Evolutionary conservation across 495 filamentous ascomycete genomes (phyloP).

Genomic region (Evernia prunastri): DNA sequence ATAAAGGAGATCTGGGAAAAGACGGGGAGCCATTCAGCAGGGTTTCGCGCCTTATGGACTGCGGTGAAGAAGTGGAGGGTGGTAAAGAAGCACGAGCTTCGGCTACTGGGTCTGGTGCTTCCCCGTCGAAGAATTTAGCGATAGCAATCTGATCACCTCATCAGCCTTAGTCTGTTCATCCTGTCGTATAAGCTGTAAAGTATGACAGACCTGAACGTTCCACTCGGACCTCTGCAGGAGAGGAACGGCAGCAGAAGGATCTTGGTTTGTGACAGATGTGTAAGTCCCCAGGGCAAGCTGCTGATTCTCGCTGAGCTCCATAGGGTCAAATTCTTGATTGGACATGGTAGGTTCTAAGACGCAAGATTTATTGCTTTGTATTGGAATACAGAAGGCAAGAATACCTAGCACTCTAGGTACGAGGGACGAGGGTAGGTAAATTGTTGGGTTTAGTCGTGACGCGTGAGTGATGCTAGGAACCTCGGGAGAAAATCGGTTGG

Average conservation of each 20-base stretch:
- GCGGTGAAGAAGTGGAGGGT: slow-evolving; percentile 46
- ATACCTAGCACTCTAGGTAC: too few species aligned
- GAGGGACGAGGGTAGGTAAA: too few species aligned
- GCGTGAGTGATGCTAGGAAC: too few species aligned
- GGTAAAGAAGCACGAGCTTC: slow-evolving; percentile 61
- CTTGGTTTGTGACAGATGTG: slow-evolving; percentile 79
- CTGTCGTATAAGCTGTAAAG: neutral
- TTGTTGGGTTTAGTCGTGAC: neutral
- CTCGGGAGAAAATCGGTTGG: neutral
- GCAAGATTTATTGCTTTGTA: neutral
- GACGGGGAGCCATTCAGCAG: slow-evolving; percentile 53
- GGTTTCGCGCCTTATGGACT: slow-evolving; percentile 59
- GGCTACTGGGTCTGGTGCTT: slow-evolving; percentile 73
- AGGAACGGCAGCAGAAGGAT: slow-evolving; percentile 67
- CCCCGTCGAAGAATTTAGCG: slow-evolving; percentile 95
- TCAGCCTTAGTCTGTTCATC: neutral
- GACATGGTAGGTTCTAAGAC: slow-evolving; percentile 17
- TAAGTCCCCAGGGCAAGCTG: slow-evolving; percentile 79
- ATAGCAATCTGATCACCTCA: slow-evolving; percentile 67
- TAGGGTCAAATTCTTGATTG: slow-evolving; percentile 50
- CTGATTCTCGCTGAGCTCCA: slow-evolving; percentile 66
- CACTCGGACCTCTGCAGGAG: slow-evolving; percentile 81
- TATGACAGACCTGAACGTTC: slow-evolving; percentile 74
- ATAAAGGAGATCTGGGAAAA: slow-evolving; percentile 31
- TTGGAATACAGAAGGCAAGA: neutral